A percentile compares a stretch with the other conserved stretches of the same genome.
Conservation (phyloP, 108 stramenopile genomes). For the Nitzschia inconspicua region DNA sequence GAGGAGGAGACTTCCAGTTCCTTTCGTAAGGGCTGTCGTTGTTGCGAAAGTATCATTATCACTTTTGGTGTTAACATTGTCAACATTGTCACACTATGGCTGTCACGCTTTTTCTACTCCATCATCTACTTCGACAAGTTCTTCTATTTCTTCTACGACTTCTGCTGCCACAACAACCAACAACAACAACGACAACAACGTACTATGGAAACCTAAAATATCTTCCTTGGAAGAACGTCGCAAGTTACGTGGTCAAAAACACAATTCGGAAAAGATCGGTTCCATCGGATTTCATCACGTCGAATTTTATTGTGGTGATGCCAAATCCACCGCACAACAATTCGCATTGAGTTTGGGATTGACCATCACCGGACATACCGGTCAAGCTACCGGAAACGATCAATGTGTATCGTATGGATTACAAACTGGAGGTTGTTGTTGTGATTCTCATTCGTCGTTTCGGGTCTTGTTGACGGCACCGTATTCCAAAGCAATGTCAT, state of each 20-base stretch:
- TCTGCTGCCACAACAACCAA: too few species aligned
- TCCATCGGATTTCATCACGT: constrained; percentile 59
- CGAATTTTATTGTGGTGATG: constrained; percentile 64
- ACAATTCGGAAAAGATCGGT: constrained; percentile 38
- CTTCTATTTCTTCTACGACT: too few species aligned
- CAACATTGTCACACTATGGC: too few species aligned
- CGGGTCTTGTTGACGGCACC: constrained; percentile 32
- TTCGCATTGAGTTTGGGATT: constrained; percentile 48
- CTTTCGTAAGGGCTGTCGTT: too few species aligned
- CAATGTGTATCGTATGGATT: constrained; percentile 54
- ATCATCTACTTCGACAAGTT: too few species aligned
- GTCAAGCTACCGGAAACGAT: constrained; percentile 53
- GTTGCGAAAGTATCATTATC: too few species aligned
- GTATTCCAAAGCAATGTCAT: constrained; percentile 17
- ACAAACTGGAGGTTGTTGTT: constrained; percentile 41
- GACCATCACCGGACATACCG: constrained; percentile 49
- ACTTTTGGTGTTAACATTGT: too few species aligned
- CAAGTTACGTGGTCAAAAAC: constrained; percentile 2
- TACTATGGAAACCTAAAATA: constrained; percentile 35
- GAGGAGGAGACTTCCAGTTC: too few species aligned
- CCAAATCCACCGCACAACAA: constrained; percentile 37
- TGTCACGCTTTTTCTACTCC: too few species aligned
- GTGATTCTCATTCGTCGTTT: too few species aligned
- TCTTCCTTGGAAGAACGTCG: constrained; percentile 12
- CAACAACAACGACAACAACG: too few species aligned